These are phyloP conservation scores for Psilocybe mexicana DNA, from an alignment of 1,284 basidiomycete species.

Conservation along the genomic window DNA sequence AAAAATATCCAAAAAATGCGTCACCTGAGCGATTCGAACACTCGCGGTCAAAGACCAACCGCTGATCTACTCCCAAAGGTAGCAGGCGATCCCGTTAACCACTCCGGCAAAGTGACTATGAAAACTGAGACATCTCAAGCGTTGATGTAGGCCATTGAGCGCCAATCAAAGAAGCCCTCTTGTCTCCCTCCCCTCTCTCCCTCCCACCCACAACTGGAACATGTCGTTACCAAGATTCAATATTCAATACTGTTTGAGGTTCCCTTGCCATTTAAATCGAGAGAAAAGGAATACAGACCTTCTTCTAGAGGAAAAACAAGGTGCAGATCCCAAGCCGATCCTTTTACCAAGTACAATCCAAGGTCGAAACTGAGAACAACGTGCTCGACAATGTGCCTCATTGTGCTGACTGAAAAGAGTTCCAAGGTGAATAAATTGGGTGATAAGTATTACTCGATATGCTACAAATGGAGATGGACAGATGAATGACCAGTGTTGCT, in stretches of 20 bases:
- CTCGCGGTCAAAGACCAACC: conserved; percentile 83
- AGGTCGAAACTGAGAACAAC: neutral
- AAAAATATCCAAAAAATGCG: conserved; percentile 41
- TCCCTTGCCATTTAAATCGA: too few species aligned
- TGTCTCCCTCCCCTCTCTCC: neutral
- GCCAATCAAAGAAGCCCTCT: too few species aligned
- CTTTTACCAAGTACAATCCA: too few species aligned
- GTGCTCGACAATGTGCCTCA: too few species aligned
- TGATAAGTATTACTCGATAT: neutral
- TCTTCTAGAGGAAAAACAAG: too few species aligned
- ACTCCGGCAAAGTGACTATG: conserved; percentile 67
- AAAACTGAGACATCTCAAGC: neutral
- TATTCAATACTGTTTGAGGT: too few species aligned
- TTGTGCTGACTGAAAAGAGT: too few species aligned
- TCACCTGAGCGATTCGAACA: conserved; percentile 89
- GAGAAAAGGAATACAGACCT: too few species aligned
- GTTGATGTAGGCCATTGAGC: too few species aligned
- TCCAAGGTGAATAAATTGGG: neutral
- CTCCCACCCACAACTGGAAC: too few species aligned
- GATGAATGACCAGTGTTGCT: conserved; percentile 9
- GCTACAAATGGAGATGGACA: conserved; percentile 5
- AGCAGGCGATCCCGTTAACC: conserved; percentile 92
- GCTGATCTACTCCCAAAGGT: conserved; percentile 46
- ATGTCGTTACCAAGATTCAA: too few species aligned
- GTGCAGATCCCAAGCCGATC: too few species aligned